Evolutionary conservation across 2,329 filamentous ascomycete species (phyloP).

Genomic region (Hypoxylon sp.): DNA sequence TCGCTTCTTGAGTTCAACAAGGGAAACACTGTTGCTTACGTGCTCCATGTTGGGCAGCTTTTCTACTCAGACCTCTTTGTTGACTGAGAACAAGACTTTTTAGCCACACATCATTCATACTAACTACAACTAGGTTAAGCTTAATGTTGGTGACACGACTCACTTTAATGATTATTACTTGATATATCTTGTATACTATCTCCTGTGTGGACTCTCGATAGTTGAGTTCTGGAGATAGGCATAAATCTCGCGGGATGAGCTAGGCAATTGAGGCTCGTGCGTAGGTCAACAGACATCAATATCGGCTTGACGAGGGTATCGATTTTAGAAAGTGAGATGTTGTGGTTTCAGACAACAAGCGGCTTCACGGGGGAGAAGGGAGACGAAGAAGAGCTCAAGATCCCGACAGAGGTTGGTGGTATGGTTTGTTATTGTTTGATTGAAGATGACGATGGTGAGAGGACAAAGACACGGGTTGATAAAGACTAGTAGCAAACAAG

Average conservation of each 20-base stretch:
- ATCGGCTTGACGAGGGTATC: slow-evolving; percentile 52
- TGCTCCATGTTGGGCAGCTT: slow-evolving; percentile 58
- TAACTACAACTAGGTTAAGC: too few species aligned
- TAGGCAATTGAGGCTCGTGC: slow-evolving; percentile 67
- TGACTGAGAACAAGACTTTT: slow-evolving; percentile 17
- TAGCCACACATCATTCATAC: slow-evolving; percentile 19
- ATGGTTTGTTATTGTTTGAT: slow-evolving; percentile 23
- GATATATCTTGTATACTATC: slow-evolving; percentile 68
- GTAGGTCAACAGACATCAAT: slow-evolving; percentile 71
- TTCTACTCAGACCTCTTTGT: slow-evolving; percentile 37
- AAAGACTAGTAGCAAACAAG: slow-evolving; percentile 31
- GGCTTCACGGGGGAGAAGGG: slow-evolving; percentile 37
- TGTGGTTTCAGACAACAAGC: slow-evolving; percentile 31
- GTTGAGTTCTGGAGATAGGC: slow-evolving; percentile 66
- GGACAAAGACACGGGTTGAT: slow-evolving; percentile 14
- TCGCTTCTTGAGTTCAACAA: slow-evolving; percentile 51
- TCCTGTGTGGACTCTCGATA: slow-evolving; percentile 66
- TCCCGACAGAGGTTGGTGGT: slow-evolving; percentile 20
- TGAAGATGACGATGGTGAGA: slow-evolving; percentile 9
- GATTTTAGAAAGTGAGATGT: slow-evolving; percentile 40
- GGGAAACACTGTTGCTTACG: slow-evolving; percentile 48
- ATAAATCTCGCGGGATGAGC: slow-evolving; percentile 68
- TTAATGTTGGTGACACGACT: slow-evolving; percentile 39
- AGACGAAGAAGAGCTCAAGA: slow-evolving; percentile 31
- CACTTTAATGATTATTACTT: slow-evolving; percentile 54